Evolutionary conservation across 371 early-diverging fungal species (phyloP).

Genomic region (Nematocida ausubeli): DNA sequence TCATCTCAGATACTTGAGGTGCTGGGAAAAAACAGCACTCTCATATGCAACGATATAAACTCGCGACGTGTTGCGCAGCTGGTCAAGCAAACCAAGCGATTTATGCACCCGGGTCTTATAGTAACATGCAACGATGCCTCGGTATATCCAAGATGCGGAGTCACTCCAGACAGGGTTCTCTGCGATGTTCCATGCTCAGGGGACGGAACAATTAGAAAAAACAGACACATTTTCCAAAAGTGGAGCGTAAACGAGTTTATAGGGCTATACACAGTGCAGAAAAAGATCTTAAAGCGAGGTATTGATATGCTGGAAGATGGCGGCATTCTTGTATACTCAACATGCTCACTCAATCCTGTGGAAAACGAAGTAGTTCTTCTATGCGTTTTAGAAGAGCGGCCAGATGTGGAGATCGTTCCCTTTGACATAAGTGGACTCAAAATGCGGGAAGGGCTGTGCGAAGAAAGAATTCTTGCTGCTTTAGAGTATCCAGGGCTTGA

Average conservation of each 20-base stretch:
- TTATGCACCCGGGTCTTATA: conserved; percentile 77
- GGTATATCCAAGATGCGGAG: conserved; percentile 73
- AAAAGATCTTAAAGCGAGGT: conserved; percentile 79
- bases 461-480: conserved; percentile 46
- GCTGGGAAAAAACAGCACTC: conserved; percentile 70
- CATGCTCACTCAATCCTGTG: conserved; percentile 91
- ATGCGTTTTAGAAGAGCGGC: conserved; percentile 39
- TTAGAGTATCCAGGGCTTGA: conserved; percentile 65
- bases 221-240: conserved; percentile 77
- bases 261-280: conserved; percentile 78
- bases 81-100: conserved; percentile 80
- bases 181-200: conserved; percentile 90
- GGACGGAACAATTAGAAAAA: conserved; percentile 96
- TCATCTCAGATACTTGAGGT: conserved; percentile 76
- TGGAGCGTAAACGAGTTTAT: conserved; percentile 76
- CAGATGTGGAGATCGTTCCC: conserved; percentile 42
- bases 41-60: conserved; percentile 93
- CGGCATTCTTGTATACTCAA: conserved; percentile 92
- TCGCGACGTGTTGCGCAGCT: conserved; percentile 82
- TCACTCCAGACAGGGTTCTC: conserved; percentile 22
- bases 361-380: conserved; percentile 68
- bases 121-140: conserved; percentile 91
- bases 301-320: conserved; percentile 79
- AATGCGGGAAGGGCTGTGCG: conserved; percentile 47
- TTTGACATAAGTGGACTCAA: conserved; percentile 71